phyloP scores from a whole-genome alignment of 371 early-diverging fungal genomes.

The Mortierella sp. region DNA sequence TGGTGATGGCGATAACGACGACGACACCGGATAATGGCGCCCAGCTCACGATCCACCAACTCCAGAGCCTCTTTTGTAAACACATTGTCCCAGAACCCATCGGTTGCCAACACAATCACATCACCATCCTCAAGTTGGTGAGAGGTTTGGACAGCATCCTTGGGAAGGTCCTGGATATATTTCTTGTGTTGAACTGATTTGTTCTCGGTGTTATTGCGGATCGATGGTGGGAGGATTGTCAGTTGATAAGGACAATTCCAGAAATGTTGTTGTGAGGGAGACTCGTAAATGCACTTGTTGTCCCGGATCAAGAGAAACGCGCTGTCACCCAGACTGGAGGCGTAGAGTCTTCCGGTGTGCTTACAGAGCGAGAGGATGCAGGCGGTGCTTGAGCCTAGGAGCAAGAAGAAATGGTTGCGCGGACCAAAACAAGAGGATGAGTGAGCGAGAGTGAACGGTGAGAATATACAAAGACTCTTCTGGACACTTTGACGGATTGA shows the following conservation, averaged over 20 bases:
- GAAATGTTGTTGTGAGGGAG: slow-evolving; percentile 71
- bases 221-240: slow-evolving; percentile 48
- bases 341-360: slow-evolving; percentile 63
- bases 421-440: background rate
- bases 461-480: too few relatives aligned
- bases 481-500: too few relatives aligned
- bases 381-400: slow-evolving; percentile 64
- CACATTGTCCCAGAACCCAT: slow-evolving; percentile 76
- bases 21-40: slow-evolving; percentile 31
- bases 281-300: slow-evolving; percentile 63
- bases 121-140: slow-evolving; percentile 69
- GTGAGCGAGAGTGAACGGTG: too few relatives aligned
- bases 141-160: slow-evolving; percentile 62
- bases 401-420: background rate
- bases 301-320: slow-evolving; percentile 69
- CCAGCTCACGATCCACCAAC: slow-evolving; percentile 52
- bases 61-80: slow-evolving; percentile 63
- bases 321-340: slow-evolving; percentile 69
- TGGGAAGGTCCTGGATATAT: slow-evolving; percentile 63
- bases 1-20: background rate
- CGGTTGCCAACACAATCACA: slow-evolving; percentile 69
- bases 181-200: slow-evolving; percentile 57
- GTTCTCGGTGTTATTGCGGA: slow-evolving; percentile 27
- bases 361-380: slow-evolving; percentile 70
- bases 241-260: slow-evolving; percentile 77